Conservation (phyloP, 441 rosid species). For the Codiaeum variegatum region DNA sequence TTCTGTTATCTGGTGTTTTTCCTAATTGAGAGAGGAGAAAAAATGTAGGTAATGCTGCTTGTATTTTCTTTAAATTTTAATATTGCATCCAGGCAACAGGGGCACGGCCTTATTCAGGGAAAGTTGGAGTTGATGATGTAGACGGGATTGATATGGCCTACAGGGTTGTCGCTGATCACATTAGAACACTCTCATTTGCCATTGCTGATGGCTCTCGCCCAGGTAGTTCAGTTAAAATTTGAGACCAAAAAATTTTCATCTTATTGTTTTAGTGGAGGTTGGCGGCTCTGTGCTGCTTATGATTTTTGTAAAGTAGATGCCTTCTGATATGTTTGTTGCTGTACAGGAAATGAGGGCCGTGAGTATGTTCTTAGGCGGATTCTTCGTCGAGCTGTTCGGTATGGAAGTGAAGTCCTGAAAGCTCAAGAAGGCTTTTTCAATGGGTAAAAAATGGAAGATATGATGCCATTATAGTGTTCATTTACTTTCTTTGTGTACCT, state of each 20-base stretch:
- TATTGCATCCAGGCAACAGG: conserved; percentile 60
- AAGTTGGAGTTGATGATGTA: conserved; percentile 79
- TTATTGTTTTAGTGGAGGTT: neutral
- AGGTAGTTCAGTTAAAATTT: conserved; percentile 42
- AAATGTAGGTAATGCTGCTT: neutral
- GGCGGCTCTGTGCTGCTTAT: conserved; percentile 1
- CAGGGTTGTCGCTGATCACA: conserved; percentile 97
- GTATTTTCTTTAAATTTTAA: neutral
- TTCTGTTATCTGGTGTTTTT: too few species aligned
- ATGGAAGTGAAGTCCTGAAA: conserved; percentile 85
- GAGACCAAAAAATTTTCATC: neutral
- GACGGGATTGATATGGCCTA: conserved; percentile 96
- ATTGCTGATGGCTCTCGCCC: conserved; percentile 99
- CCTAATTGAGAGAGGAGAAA: too few species aligned
- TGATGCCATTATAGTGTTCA: neutral
- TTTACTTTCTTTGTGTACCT: neutral
- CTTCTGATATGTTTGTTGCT: conserved; percentile 14
- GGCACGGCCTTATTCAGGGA: conserved; percentile 83
- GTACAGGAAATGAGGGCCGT: conserved; percentile 90
- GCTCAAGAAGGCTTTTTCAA: conserved; percentile 91
- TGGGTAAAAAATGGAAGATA: conserved; percentile 48
- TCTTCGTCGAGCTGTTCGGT: conserved; percentile 98
- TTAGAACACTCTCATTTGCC: conserved; percentile 91
- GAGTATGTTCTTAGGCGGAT: conserved; percentile 95
- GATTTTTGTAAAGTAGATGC: neutral